Base-by-base conservation (phyloP, 2,329 filamentous ascomycete species). In the Orbilia brochopaga region DNA sequence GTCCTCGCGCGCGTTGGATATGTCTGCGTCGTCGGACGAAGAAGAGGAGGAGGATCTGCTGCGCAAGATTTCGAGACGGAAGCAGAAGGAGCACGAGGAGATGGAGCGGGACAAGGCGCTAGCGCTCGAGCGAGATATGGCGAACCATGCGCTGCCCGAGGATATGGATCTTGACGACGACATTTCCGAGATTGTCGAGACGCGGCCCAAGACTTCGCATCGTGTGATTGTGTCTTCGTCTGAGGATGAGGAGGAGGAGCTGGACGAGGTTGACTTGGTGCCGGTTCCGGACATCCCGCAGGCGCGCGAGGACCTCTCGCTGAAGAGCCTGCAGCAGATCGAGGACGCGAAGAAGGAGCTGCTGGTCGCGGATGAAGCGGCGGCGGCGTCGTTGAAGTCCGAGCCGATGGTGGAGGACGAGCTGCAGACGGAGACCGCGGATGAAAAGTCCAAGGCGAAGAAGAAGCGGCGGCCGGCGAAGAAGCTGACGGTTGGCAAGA, bases 1-100 rank as follows among this genome's bases (percentile, higher is more conserved):
- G 89, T 46, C 89, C 89, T 54, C 87, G 88, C 50, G 96, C 90
- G 79, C 90, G 89, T 46, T 83, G 84, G 78, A 86, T 83, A 69
- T 73, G 35, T 73, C 73, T 3, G 56, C 74, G 48, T 74, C 75
- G 51, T 74, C 75, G 35, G 76, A 77, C 32, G 75, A 77, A 11
- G 75, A 76, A 35, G 75, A 75, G 32, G 74, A 74, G 17, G 50
- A 74, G 30, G 63, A 64, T 51, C 42, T 59, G 7, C 24, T 64
- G 32, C 40, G 24, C 13, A 63, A 64, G 42, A 65, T 60, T 23
- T 65, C 54, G 51, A 65, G 67, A 57, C 27, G 50, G 59, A 30
- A 61, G 17, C 70, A 69, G 50, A 62, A 70, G 37, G 48, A 69
- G 74, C 54, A 54, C 24, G 32, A 50, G 8, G 42, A 61, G 67